phyloP scores from a whole-genome alignment of 805 yeast genomes.

The Candida sonorensis region DNA sequence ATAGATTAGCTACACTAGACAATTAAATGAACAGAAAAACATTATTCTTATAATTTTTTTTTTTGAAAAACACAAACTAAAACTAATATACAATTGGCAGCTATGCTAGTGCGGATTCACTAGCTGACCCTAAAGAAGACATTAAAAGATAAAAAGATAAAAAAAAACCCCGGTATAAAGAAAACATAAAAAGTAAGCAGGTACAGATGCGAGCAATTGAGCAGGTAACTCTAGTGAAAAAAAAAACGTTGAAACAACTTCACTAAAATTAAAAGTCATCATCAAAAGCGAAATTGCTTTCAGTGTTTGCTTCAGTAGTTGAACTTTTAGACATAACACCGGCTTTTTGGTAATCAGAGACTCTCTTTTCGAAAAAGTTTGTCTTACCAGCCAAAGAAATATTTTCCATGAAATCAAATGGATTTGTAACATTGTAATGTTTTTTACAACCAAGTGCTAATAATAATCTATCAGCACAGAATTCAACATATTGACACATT shows the following conservation, averaged over 20 bases:
- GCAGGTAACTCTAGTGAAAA: background rate
- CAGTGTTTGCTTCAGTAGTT: conserved; percentile 31
- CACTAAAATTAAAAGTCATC: conserved; percentile 82
- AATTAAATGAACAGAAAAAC: too few species aligned
- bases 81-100: too few species aligned
- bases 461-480: conserved; percentile 92
- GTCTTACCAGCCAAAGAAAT: conserved; percentile 98
- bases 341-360: conserved; percentile 97
- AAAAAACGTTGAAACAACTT: too few species aligned
- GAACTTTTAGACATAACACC: conserved; percentile 87
- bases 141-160: too few species aligned
- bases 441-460: conserved; percentile 89
- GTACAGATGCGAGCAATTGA: too few species aligned
- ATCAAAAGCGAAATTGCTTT: conserved; percentile 70
- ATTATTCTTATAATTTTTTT: too few species aligned
- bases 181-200: too few species aligned
- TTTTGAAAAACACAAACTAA: too few species aligned
- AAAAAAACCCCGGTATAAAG: too few species aligned
- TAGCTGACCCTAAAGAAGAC: too few species aligned
- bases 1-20: too few species aligned
- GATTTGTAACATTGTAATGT: conserved; percentile 80
- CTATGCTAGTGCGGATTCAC: too few species aligned
- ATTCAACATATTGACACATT: conserved; percentile 98
- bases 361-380: conserved; percentile 98
- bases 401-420: conserved; percentile 98